Conservation (phyloP, 257 asterid genomes). For the Mentha longifolia region DNA sequence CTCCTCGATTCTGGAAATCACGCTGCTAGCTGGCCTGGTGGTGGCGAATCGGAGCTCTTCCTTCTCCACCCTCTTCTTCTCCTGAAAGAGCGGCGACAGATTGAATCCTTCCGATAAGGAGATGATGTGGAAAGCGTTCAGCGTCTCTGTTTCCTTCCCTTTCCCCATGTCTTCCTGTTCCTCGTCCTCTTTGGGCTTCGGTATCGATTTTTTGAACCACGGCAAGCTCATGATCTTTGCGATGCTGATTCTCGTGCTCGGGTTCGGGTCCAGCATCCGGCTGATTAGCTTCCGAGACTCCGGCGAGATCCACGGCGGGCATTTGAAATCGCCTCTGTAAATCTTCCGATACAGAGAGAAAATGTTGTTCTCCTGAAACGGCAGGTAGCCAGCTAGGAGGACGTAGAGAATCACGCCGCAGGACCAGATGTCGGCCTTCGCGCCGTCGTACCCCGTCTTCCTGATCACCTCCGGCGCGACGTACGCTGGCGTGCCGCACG, state of each 20-base stretch:
- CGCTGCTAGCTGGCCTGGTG: conserved; percentile 55
- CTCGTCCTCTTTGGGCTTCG: conserved; percentile 27
- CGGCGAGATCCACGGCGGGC: conserved; percentile 55
- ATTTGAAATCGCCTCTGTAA: conserved; percentile 52
- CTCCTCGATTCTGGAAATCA: conserved; percentile 68
- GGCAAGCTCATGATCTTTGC: conserved; percentile 43
- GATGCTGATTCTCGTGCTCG: conserved; percentile 44
- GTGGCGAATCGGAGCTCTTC: conserved; percentile 46
- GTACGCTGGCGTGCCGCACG: conserved; percentile 50
- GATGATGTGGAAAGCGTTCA: conserved; percentile 59
- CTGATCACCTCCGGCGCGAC: conserved; percentile 52
- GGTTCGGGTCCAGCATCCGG: conserved; percentile 54
- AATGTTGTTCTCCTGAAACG: conserved; percentile 51
- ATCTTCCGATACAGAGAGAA: conserved; percentile 47
- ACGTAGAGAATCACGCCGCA: conserved; percentile 54
- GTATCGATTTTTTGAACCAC: conserved; percentile 43
- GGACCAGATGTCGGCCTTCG: conserved; percentile 56
- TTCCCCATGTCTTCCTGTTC: conserved; percentile 12
- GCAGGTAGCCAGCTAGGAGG: conserved; percentile 47
- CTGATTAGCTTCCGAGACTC: conserved; percentile 41
- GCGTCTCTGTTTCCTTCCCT: conserved; percentile 38
- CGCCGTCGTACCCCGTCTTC: conserved; percentile 44
- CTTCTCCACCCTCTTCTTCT: conserved; percentile 39
- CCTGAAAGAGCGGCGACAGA: conserved; percentile 47
- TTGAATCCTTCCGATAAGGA: conserved; percentile 56